Evolutionary conservation across 2,329 filamentous ascomycete genomes (phyloP), one percentile per base, ranked within the genome.

Genomic region (Nemania diffusa): DNA sequence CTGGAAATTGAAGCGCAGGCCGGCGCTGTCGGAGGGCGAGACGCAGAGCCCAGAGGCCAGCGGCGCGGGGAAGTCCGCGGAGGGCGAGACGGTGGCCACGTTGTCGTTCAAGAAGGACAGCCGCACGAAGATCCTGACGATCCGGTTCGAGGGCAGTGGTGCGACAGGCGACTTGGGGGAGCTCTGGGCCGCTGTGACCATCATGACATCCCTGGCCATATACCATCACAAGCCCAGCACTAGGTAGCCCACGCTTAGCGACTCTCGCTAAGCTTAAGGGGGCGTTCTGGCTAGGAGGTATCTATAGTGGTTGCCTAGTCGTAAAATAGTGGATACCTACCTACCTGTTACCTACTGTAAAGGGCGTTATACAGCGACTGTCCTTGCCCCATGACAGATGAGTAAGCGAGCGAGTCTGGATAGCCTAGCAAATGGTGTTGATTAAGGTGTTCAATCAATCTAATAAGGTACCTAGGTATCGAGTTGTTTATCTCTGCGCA

Each of bases 31-130:
- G 27, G 34, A 27, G 8, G 27, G 24, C 48, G 26, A 27, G n/a
- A n/a, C n/a, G n/a, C n/a, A n/a, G n/a, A n/a, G n/a, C n/a, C 3
- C 46, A 22, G 20, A 9, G n/a, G 3, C 22, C 8, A 32, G 48
- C 24, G 26, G 20, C 26, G 24, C 48, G 3, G 27, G 40, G 17
- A n/a, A 17, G 40, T 44, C 40, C 8, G 27, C 11, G 6, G 17
- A 15, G 5, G 27, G 17, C 7, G 50, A 53, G 50, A 53, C 50
- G 26, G 50, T 53, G 24, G 50, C 50, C 11, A 32, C 27, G 17
- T 15, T 53, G 17, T 53, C 50, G 8, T 34, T 34, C 26, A 53
- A 53, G 50, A 53, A 53, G 27, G 50, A 53, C 26, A 53, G 50
- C 27, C 50, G 50, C 50, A 32, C 24, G 13, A 53, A 53, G 50